Evolutionary conservation across 305 asterid genomes (phyloP).

Genomic region (Solanum hybrid): DNA sequence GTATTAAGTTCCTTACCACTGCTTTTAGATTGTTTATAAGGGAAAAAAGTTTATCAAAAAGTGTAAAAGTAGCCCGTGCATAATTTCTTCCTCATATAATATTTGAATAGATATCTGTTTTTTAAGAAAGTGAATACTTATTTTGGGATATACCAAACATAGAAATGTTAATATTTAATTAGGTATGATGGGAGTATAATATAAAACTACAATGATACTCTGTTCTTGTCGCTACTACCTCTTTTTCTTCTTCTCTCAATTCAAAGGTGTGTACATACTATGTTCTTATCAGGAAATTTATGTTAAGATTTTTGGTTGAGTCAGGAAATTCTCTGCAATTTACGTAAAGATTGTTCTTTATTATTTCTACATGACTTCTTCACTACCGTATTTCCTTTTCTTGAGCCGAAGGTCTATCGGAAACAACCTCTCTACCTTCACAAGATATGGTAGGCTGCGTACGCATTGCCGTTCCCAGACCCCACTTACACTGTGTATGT

Average conservation of each 20-base stretch:
- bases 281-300: not conserved
- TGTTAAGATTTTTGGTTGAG: not conserved
- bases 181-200: not conserved
- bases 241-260: not conserved
- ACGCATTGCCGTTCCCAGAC: not conserved
- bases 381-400: not conserved
- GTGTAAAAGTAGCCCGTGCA: not conserved
- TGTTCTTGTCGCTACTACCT: not conserved
- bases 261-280: not conserved
- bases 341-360: not conserved
- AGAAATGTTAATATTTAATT: not conserved
- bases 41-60: not conserved
- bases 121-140: not conserved
- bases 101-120: not conserved
- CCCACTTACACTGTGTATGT: not conserved
- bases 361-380: not conserved
- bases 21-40: not conserved
- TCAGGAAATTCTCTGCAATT: not conserved
- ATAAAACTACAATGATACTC: not conserved
- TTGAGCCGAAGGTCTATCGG: not conserved
- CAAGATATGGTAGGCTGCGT: not conserved
- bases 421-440: not conserved
- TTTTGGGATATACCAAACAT: not conserved
- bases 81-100: not conserved
- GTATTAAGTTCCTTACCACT: not conserved